A percentile compares a stretch with the other conserved stretches of the same genome.
phyloP scores from a whole-genome alignment of 208 protist species.

The Acanthamoeba castellanii region DNA sequence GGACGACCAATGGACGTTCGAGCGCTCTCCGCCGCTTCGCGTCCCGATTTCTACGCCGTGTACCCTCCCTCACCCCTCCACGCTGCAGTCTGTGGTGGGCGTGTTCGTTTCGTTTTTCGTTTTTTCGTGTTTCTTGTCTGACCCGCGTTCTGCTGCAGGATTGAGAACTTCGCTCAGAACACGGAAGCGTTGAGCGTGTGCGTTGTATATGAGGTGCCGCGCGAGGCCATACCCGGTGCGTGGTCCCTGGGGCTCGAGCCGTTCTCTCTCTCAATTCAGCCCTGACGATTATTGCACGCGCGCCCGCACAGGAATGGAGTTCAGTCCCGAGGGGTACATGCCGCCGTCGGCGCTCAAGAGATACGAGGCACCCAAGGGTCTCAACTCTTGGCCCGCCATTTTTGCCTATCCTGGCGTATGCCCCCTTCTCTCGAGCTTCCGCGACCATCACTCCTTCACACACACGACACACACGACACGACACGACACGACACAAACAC shows the following conservation, averaged over 20 bases:
- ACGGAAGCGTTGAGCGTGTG: conserved; percentile 56
- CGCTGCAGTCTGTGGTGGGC: background rate
- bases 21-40: background rate
- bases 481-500: too few species aligned
- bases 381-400: conserved; percentile 52
- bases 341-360: background rate
- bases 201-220: conserved; percentile 48
- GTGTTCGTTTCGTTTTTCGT: background rate
- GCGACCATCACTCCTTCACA: background rate
- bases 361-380: conserved; percentile 24
- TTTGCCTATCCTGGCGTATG: conserved; percentile 50
- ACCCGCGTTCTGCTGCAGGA: background rate
- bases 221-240: background rate
- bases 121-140: too few species aligned
- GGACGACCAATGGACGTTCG: conserved; percentile 12
- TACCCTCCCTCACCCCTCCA: background rate
- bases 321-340: conserved; percentile 34
- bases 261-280: too few species aligned
- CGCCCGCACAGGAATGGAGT: background rate
- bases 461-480: background rate
- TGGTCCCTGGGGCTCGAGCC: too few species aligned
- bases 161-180: conserved; percentile 30
- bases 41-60: conserved; percentile 57
- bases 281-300: background rate
- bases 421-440: background rate